phyloP scores from a whole-genome alignment of 1,284 basidiomycete species.

The Amylostereum areolatum region DNA sequence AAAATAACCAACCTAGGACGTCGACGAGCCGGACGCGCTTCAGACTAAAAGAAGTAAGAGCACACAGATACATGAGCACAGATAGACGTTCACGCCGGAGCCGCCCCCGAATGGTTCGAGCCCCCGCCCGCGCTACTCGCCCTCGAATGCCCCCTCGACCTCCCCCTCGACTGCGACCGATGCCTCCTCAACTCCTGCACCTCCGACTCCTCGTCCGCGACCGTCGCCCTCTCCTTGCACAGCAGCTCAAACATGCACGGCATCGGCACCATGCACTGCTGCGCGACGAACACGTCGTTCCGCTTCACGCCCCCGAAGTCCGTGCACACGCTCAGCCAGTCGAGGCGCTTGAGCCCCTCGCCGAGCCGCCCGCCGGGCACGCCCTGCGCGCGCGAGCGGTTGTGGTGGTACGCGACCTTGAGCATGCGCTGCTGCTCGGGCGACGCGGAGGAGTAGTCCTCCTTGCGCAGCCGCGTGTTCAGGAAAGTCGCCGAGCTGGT shows the following conservation, averaged over 20 bases:
- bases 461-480: slow-evolving; percentile 40
- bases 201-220: slow-evolving; percentile 44
- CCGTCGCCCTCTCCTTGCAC: slow-evolving; percentile 40
- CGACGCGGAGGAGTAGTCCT: slow-evolving; percentile 42
- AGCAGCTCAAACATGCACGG: slow-evolving; percentile 58
- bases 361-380: slow-evolving; percentile 64
- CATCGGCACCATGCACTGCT: slow-evolving; percentile 35
- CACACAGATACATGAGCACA: no score
- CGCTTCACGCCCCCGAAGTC: slow-evolving; percentile 55
- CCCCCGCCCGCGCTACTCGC: no score
- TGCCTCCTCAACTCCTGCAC: slow-evolving; percentile 12
- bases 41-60: no score
- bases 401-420: slow-evolving; percentile 48
- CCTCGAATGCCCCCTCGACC: no score
- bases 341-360: slow-evolving; percentile 52
- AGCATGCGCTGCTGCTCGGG: slow-evolving; percentile 31
- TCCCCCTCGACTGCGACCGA: background rate
- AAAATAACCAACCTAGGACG: no score
- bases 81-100: no score
- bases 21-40: no score
- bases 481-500: slow-evolving; percentile 45
- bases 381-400: slow-evolving; percentile 53
- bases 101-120: no score
- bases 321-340: slow-evolving; percentile 52
- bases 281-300: slow-evolving; percentile 38